phyloP scores from a whole-genome alignment of 139 green algal species.

The Choricystis sp. region DNA sequence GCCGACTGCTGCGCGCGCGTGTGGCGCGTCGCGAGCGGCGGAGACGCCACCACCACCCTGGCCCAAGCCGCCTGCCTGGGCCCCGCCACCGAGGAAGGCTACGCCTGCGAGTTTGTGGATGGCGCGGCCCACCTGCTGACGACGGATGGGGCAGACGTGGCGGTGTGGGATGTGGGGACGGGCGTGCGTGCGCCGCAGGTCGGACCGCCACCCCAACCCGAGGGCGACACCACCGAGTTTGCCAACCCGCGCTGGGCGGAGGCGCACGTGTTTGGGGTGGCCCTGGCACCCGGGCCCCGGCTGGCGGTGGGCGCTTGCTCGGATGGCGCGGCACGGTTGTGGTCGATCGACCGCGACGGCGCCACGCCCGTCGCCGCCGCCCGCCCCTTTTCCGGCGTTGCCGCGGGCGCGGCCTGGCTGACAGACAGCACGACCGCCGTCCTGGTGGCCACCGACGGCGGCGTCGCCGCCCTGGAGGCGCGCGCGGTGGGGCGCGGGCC shows the following conservation, averaged over 20 bases:
- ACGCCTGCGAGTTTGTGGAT: background rate
- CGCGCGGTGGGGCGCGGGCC: no score
- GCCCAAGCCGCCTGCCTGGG: background rate
- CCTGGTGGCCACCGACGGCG: background rate
- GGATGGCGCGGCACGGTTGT: background rate
- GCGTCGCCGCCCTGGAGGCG: background rate
- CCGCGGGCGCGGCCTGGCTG: background rate
- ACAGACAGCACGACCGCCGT: background rate
- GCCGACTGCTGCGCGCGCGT: background rate
- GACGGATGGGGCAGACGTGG: background rate
- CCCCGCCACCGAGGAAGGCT: background rate
- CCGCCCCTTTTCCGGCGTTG: background rate
- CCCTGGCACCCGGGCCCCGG: background rate
- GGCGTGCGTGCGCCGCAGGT: no score
- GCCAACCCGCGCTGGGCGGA: background rate
- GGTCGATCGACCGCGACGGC: background rate
- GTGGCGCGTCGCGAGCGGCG: background rate
- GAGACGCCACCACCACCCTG: background rate
- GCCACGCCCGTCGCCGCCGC: background rate
- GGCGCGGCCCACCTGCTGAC: background rate
- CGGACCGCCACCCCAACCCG: background rate
- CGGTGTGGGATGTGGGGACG: background rate
- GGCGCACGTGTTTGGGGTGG: background rate
- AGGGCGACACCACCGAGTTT: background rate
- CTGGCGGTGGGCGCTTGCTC: background rate